These are phyloP conservation scores for Lentinus tigrinus DNA, from an alignment of 768 basidiomycete species.

Conservation along the genomic window DNA sequence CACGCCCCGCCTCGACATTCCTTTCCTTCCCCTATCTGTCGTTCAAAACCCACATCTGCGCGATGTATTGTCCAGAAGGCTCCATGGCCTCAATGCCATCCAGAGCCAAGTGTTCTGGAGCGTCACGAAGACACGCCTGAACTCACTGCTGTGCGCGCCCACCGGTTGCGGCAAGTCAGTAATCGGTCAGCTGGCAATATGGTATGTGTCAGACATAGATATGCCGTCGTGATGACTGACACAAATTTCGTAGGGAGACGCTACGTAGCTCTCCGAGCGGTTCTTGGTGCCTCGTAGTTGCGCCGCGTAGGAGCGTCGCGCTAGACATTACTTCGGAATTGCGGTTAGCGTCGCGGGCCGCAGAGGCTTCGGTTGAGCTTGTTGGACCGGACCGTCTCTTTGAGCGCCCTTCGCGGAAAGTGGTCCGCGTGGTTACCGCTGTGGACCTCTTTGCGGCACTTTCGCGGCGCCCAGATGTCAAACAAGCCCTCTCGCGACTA, in stretches of 20 bases:
- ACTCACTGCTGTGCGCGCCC: conserved; percentile 77
- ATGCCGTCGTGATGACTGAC: conserved; percentile 18
- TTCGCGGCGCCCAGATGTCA: conserved; percentile 27
- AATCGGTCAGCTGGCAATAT: conserved; percentile 60
- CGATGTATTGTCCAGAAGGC: conserved; percentile 42
- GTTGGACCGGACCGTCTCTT: conserved; percentile 33
- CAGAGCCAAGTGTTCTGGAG: conserved; percentile 93
- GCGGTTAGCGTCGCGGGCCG: conserved; percentile 35
- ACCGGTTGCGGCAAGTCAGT: conserved; percentile 79
- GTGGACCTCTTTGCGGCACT: conserved; percentile 47
- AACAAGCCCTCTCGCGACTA: conserved; percentile 38
- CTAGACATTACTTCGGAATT: conserved; percentile 57
- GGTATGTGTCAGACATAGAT: conserved; percentile 46
- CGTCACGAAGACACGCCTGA: conserved; percentile 60
- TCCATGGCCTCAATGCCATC: conserved; percentile 72
- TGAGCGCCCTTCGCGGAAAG: conserved; percentile 36
- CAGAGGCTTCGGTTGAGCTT: conserved; percentile 42
- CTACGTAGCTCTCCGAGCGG: conserved; percentile 38
- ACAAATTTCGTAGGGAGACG: conserved; percentile 48
- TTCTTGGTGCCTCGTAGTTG: conserved; percentile 63
- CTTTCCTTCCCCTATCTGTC: conserved; percentile 62
- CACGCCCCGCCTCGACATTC: conserved; percentile 67
- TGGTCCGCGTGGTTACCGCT: conserved; percentile 60
- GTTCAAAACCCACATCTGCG: conserved; percentile 48
- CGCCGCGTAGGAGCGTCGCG: conserved; percentile 57